Evolutionary conservation across 306 rosid genomes (phyloP), one percentile per base, ranked within the genome.

Genomic region (Corylus avellana): DNA sequence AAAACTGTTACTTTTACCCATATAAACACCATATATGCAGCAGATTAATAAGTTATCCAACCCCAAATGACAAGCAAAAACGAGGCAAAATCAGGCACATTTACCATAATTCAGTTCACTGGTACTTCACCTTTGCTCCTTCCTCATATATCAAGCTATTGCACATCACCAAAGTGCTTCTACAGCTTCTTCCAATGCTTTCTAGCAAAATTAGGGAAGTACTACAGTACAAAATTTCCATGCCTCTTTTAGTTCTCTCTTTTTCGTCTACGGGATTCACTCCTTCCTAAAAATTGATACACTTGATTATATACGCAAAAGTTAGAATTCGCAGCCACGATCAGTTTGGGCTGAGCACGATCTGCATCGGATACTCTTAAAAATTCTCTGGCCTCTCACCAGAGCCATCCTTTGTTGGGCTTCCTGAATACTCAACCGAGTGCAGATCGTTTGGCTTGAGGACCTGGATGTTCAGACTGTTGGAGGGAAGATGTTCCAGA

Each of bases 401-500:
- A 82, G 61, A 75, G 67, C 79, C 82, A 42, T 84, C 85, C 49
- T 55, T 78, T 4, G 79, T 56, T 48, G 86, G 83, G 79, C 84
- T 87, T 77, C 80, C 87, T 42, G 76, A n/a, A 10, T 58, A 84
- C 80, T 76, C 87, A 76, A 59, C 67, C 50, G 82, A 76, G 76
- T 53, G 81, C 1, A 67, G 74, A 42, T 85, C 97, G 46, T 83
- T 89, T 46, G 83, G 47, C 75, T 70, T 86, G 66, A 73, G 27
- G 70, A 75, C 79, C 75, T 82, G 91, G 72, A 81, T 61, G 84
- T 81, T 87, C 84, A 90, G 63, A 87, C 73, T 88, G 83, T 76
- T 81, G 83, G 91, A 86, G 48, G 89, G 88, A 76, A 91, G 88
- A 82, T 89, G 92, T 49, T 93, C 97, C 81, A 85, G 94, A 14